Evolutionary conservation across 2,329 filamentous ascomycete genomes (phyloP).

Genomic region (Scortechinia acanthostroma): DNA sequence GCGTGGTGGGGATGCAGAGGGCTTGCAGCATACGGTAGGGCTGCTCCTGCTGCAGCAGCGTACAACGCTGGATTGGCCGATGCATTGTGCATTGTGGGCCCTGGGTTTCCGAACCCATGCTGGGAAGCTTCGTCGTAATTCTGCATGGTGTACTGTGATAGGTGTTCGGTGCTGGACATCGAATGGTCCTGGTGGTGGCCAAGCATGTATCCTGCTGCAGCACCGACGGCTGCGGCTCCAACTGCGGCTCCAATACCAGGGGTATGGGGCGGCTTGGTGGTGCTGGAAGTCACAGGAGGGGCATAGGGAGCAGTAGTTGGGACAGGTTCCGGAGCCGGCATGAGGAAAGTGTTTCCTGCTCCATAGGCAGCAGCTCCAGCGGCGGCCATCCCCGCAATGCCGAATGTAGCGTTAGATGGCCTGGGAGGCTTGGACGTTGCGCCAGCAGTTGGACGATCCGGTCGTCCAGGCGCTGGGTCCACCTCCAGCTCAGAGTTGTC

Average conservation of each 20-base stretch:
- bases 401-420: constrained; percentile 9
- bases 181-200: constrained; percentile 20
- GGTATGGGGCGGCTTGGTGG: constrained; percentile 8
- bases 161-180: constrained; percentile 6
- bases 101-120: not conserved
- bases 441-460: constrained; percentile 3
- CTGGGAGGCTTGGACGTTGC: constrained; percentile 10
- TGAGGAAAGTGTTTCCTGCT: not conserved
- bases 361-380: not conserved
- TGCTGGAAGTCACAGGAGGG: not conserved
- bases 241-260: constrained; percentile 20
- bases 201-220: constrained; percentile 28
- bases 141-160: not conserved
- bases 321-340: not conserved
- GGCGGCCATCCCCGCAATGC: not conserved
- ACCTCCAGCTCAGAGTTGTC: constrained; percentile 12
- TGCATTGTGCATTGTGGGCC: not conserved
- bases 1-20: not conserved
- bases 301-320: not conserved
- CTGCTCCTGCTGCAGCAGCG: not conserved
- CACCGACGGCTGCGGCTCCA: constrained; percentile 25
- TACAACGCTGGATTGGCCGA: not conserved
- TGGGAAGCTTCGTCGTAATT: not conserved
- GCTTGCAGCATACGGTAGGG: not conserved
- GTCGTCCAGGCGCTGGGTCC: constrained; percentile 22